Evolutionary conservation across 257 asterid species (phyloP), one percentile per base, ranked within the genome.

Genomic region (Capsicum chinense): DNA sequence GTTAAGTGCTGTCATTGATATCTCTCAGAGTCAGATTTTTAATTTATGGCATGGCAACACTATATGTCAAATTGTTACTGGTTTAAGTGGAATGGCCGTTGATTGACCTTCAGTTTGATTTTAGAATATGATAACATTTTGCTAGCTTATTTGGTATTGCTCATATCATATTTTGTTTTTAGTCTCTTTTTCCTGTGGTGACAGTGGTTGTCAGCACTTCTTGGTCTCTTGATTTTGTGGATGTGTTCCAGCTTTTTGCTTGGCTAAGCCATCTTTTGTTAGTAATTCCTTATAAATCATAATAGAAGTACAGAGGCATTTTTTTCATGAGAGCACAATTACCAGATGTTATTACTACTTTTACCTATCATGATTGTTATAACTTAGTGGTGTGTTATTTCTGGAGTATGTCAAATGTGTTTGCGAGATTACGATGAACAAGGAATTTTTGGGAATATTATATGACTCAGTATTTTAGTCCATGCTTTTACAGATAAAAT

Each of bases 141-240:
- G 44, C 82, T 78, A 8, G 78, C 67, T 69, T 69, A 69, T 69
- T 39, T 42, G 54, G 13, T 15, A 69, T 39, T 69, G 78, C 78
- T 69, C 50, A 39, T 69, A 44, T 39, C 33, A 0, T 68, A 7
- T 35, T 64, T 14, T 14, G 50, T 37, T 67, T 15, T 9, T 68
- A 9, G 26, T 16, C 54, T 39, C 78, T 8, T 69, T 63, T 4
- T 69, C 26, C 54, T 14, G 26, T 10, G 78, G 52, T 69, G 54
- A 14, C 12, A 15, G 15, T 33, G 33, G 64, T 78, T 15, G 15
- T 52, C 63, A 26, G 63, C 50, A 14, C 50, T 54, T 26, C 50
- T 33, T 78, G 64, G 26, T 69, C 14, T 39, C 19, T 39, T 69
- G 26, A 14, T 16, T 69, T 69, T 9, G 26, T 69, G 54, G 14